These are phyloP conservation scores for Cryptosporidium muris DNA, from an alignment of 169 alveolate genomes.

Conservation along the genomic window DNA sequence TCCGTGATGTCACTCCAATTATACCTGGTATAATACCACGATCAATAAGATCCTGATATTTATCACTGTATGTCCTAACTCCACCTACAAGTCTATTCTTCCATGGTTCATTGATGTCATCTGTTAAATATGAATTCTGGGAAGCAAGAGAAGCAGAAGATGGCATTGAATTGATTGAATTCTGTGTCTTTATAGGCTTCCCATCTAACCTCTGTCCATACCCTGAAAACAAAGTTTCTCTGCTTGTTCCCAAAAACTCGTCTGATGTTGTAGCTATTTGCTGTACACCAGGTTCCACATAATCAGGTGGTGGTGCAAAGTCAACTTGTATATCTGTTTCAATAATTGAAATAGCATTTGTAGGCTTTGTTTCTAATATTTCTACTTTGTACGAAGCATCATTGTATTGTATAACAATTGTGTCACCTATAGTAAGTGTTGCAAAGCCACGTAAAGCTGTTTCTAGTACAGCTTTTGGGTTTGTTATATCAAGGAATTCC, in stretches of 20 bases:
- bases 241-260: not conserved
- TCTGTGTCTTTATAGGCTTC: constrained; percentile 13
- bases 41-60: constrained; percentile 79
- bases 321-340: constrained; percentile 95
- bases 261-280: constrained; percentile 23
- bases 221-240: constrained; percentile 28
- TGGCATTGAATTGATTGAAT: not conserved
- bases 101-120: constrained; percentile 30
- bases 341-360: constrained; percentile 89
- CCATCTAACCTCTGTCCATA: constrained; percentile 61
- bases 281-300: constrained; percentile 11
- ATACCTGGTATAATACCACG: constrained; percentile 80
- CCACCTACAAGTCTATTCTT: constrained; percentile 54
- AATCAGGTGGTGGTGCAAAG: constrained; percentile 86
- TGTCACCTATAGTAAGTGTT: constrained; percentile 91
- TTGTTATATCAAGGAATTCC: constrained; percentile 91
- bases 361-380: constrained; percentile 89
- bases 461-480: constrained; percentile 94
- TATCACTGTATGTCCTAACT: constrained; percentile 75
- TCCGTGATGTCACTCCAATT: constrained; percentile 54
- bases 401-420: constrained; percentile 87
- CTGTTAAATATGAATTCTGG: not conserved
- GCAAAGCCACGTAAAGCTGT: constrained; percentile 90
- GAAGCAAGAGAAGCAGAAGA: not conserved
- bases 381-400: constrained; percentile 87